Evolutionary conservation across 1,284 basidiomycete species (phyloP).

Genomic region (Ceratorhiza oryzae-sativae): DNA sequence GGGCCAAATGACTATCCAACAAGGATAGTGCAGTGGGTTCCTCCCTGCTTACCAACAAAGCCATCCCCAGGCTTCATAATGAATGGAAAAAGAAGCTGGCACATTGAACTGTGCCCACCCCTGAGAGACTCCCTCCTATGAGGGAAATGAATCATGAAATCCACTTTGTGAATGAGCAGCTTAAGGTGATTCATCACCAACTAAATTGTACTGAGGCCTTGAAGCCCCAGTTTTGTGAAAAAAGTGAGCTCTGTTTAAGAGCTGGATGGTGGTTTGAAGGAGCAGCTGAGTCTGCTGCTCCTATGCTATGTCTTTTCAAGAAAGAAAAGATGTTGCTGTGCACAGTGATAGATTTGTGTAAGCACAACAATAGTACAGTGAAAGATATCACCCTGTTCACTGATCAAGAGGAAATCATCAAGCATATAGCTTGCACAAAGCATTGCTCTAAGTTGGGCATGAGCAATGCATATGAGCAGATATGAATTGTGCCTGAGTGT

Average conservation of each 20-base stretch:
- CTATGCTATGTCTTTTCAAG: too few relatives aligned
- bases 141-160: constrained; percentile 36
- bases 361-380: too few relatives aligned
- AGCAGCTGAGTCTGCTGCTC: constrained; percentile 48
- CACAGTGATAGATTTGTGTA: too few relatives aligned
- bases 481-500: too few relatives aligned
- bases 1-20: not conserved
- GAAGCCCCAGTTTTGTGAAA: constrained; percentile 42
- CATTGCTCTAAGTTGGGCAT: too few relatives aligned
- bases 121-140: constrained; percentile 5
- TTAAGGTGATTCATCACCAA: not conserved
- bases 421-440: too few relatives aligned
- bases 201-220: constrained; percentile 19
- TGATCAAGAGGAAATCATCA: too few relatives aligned
- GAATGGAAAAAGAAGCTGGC: not conserved
- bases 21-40: not conserved
- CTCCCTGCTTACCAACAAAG: not conserved
- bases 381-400: too few relatives aligned
- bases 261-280: constrained; percentile 49
- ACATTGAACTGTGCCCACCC: not conserved
- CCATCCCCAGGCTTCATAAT: not conserved
- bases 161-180: constrained; percentile 22
- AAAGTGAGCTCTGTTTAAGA: constrained; percentile 40
- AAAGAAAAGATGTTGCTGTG: too few relatives aligned
- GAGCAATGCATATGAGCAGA: too few relatives aligned